Base-by-base conservation (phyloP, 208 protist species). In the Polymyxa betae region DNA sequence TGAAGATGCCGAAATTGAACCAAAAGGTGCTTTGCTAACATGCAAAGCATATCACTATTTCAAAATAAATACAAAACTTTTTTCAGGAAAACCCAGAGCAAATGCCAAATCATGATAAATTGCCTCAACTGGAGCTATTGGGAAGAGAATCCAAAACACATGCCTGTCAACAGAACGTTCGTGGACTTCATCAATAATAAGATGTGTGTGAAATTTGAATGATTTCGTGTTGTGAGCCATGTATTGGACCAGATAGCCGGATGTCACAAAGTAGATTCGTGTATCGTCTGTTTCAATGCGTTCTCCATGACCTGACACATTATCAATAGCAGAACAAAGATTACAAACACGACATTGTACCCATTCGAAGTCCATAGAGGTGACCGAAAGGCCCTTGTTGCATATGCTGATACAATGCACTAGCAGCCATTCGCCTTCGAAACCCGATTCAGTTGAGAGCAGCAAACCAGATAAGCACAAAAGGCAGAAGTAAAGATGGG, bases 211-310 rank as follows among this genome's bases (percentile, higher is more conserved):
- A 16, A 32, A 29, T 16, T 16, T 29, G 54, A 66, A 66, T 29
- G 54, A 16, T 16, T 66, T 29, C 54, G 54, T 16, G 54, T 66
- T 16, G 29, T 66, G 54, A 16, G 54, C 16, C 54, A 66, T 66
- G 54, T 66, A 66, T 29, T 66, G 54, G 54, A 66, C 54, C 54
- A 66, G 54, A 29, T 66, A 66, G 54, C 54, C 54, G 54, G 54
- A 66, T 29, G 54, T 66, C 20, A 66, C 54, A 29, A 66, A 66
- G 20, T 29, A 66, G 54, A 66, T 66, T 16, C 54, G 54, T 16
- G 54, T 66, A 32, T 66, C 20, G 16, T 16, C 20, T 29, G 54
- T 66, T 66, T 66, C 54, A 29, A 29, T 32, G 54, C 54, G 54
- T 29, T 66, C 54, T 16, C 54, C 54, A 29, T 66, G 54, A 16